Base-by-base conservation (phyloP, 495 filamentous ascomycete species). In the Neohortaea acidophila region DNA sequence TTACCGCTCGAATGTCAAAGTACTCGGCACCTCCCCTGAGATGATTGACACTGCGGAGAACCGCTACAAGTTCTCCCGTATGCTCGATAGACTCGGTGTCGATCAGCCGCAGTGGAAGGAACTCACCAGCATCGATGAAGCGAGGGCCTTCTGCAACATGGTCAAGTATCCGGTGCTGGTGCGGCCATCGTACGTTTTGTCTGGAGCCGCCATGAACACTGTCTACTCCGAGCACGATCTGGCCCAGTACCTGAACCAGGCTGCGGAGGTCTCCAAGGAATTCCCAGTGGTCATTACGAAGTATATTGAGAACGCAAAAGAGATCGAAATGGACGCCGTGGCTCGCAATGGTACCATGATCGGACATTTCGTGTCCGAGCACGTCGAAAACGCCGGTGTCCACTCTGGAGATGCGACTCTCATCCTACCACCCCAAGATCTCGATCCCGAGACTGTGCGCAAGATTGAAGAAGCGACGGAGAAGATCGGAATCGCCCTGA, bases 11-110 rank as follows among this genome's bases (percentile, higher is more conserved):
- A 89, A 92, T 30, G 82, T 94, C 49, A 84, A 82, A 60, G 78
- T 97, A 14, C 67, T 94, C 0, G 89, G 89, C 47, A 97, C 89
- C 1, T 94, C 89, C 0, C 89, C 89, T 21, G 86, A 97, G 57
- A 94, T 94, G 89, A 97, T 97, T 53, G 89, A 97, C 51, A 82
- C 73, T 22, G 89, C 89, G 9, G 89, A 97, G 62, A 97, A 97
- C 59, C 77, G 89, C 14, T 94, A 93, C 57, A 94, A 97, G 63
- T 97, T 97, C 66, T 94, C 87, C 4, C 84, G 85, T 49, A 96
- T 97, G 61, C 66, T 97, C 25, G 89, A 97, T 58, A 78, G 82
- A 43, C 92, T 96, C 42, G 77, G 74, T 28, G 84, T 97, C 32
- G 89, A 97, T 53, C 89, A 97, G 56, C 89, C 89, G 15, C 77